phyloP scores from a whole-genome alignment of 441 rosid species.

The Isatis lusitanica region DNA sequence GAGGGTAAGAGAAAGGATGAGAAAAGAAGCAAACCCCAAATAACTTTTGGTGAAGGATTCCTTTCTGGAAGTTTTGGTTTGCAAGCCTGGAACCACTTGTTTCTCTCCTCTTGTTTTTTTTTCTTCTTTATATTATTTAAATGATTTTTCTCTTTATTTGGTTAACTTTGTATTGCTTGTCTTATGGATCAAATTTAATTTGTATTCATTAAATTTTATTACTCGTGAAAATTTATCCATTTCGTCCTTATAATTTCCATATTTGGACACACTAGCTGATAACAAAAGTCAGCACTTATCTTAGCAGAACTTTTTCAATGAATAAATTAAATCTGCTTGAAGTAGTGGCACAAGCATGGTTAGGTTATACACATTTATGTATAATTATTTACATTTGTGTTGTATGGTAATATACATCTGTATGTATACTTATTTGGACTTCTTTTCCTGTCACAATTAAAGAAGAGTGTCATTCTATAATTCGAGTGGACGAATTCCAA shows the following conservation, averaged over 20 bases:
- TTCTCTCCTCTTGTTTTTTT: slow-evolving; percentile 26
- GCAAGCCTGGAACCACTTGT: slow-evolving; percentile 88
- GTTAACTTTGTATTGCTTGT: slow-evolving; percentile 31
- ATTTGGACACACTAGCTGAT: not conserved
- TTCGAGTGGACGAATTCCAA: not conserved
- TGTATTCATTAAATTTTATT: not conserved
- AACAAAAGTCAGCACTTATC: not conserved
- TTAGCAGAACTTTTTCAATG: not conserved
- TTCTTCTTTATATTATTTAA: slow-evolving; percentile 6
- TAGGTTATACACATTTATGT: not conserved
- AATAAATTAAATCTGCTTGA: not conserved
- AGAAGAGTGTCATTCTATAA: not conserved
- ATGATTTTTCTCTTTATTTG: slow-evolving; percentile 3
- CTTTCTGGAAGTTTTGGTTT: slow-evolving; percentile 64
- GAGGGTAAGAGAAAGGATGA: slow-evolving; percentile 24
- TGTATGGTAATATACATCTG: not conserved
- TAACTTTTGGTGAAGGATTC: slow-evolving; percentile 66
- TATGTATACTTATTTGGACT: not conserved
- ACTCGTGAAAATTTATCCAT: not conserved
- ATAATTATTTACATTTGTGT: not conserved
- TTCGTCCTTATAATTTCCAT: not conserved
- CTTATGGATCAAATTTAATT: slow-evolving; percentile 12
- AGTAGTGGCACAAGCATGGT: not conserved
- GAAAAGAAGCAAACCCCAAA: slow-evolving; percentile 69
- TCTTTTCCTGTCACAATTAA: not conserved